Evolutionary conservation across 352 stramenopile species (phyloP).

Genomic region (Chrysophaeum taylorii): DNA sequence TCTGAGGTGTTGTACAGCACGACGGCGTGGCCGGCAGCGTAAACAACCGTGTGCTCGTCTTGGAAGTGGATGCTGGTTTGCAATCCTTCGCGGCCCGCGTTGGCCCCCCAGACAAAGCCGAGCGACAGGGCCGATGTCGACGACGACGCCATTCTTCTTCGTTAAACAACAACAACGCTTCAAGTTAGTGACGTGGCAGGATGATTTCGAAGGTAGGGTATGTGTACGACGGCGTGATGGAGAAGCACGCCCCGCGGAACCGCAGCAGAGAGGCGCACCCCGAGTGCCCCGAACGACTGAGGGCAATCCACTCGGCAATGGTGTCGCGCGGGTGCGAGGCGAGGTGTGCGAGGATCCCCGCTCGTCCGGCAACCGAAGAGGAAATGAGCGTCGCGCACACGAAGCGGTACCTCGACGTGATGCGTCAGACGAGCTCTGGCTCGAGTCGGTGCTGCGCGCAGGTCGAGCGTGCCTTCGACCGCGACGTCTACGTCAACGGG

Average conservation of each 20-base stretch:
- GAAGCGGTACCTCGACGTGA: neutral
- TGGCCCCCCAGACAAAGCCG: conserved; percentile 19
- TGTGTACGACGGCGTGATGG: too few species aligned
- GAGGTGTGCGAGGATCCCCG: neutral
- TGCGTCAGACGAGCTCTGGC: neutral
- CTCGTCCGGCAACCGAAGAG: neutral
- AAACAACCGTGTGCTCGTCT: conserved; percentile 15
- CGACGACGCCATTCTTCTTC: too few species aligned
- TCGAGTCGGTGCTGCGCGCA: neutral
- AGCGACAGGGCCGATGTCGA: conserved; percentile 10
- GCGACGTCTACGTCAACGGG: conserved; percentile 31
- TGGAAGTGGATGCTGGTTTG: conserved; percentile 8
- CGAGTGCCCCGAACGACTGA: conserved; percentile 21
- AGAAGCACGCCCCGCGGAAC: too few species aligned
- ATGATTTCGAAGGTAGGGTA: too few species aligned
- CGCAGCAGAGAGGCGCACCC: too few species aligned
- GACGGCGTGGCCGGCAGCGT: conserved; percentile 32
- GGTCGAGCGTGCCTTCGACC: neutral
- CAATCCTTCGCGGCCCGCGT: neutral
- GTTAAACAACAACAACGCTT: too few species aligned
- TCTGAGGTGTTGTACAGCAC: conserved; percentile 35
- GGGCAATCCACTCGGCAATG: conserved; percentile 11
- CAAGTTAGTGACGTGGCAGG: too few species aligned
- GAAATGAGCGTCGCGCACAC: neutral
- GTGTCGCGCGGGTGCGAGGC: neutral